These are phyloP conservation scores for Toxicodendron radicans DNA, from an alignment of 345 rosid genomes.

Conservation along the genomic window DNA sequence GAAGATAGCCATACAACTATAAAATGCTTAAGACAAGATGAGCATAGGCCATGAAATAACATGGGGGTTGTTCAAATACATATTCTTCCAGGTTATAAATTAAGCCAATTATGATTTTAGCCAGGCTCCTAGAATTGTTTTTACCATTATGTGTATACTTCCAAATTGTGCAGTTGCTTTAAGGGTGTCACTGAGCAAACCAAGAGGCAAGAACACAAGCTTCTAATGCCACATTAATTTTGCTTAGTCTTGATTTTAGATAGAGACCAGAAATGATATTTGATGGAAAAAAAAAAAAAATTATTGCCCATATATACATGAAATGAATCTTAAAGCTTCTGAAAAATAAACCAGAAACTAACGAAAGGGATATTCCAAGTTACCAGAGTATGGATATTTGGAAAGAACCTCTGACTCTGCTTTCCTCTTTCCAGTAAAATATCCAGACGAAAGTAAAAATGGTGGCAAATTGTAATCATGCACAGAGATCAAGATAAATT, in stretches of 20 bases:
- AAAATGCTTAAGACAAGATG: not conserved
- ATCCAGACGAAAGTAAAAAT: constrained; percentile 71
- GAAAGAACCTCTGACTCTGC: constrained; percentile 91
- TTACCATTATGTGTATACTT: not conserved
- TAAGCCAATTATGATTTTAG: not conserved
- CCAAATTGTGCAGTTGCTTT: not conserved
- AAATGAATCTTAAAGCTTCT: not conserved
- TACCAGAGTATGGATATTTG: constrained; percentile 85
- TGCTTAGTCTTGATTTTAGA: not conserved
- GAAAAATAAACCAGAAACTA: not conserved
- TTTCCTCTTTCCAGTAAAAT: constrained; percentile 86
- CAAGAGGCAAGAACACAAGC: not conserved
- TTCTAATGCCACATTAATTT: not conserved
- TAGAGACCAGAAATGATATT: not conserved
- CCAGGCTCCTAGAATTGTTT: not conserved
- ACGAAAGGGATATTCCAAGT: constrained; percentile 10
- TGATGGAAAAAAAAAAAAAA: not conserved
- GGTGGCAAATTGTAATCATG: constrained; percentile 92
- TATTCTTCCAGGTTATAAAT: not conserved
- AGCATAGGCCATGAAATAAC: not conserved
- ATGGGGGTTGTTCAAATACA: not conserved
- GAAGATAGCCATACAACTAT: not conserved
- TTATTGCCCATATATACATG: not conserved
- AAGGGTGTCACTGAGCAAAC: not conserved
- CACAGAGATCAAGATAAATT: constrained; percentile 78